Evolutionary conservation across 2,329 filamentous ascomycete species (phyloP).

Genomic region (Alternaria infectoria): DNA sequence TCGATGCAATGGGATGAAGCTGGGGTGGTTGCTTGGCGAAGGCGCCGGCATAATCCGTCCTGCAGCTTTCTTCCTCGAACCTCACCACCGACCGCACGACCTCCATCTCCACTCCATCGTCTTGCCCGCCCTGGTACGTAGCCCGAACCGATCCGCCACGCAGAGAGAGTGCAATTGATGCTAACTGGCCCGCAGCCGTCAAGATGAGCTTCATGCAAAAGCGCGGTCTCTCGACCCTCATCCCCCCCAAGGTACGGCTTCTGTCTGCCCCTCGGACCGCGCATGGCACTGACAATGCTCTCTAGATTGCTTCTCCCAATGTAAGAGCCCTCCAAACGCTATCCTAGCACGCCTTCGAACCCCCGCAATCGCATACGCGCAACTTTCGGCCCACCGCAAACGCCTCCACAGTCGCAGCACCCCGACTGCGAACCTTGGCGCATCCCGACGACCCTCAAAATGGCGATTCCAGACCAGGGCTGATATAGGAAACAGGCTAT

Average conservation of each 20-base stretch:
- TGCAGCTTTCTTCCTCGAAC: conserved; percentile 40
- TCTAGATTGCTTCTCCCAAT: conserved; percentile 80
- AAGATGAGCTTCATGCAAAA: conserved; percentile 93
- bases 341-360: conserved; percentile 16
- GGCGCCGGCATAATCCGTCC: conserved; percentile 33
- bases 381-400: conserved; percentile 22
- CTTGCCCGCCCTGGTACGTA: conserved; percentile 46
- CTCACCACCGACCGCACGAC: conserved; percentile 37
- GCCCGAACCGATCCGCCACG: conserved; percentile 11
- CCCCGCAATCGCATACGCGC: conserved; percentile 7
- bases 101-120: conserved; percentile 44
- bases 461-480: conserved; percentile 6
- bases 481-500: conserved; percentile 71
- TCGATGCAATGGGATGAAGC: conserved; percentile 32
- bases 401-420: conserved; percentile 11
- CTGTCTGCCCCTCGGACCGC: conserved; percentile 10
- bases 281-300: conserved; percentile 46
- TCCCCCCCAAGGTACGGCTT: conserved; percentile 89
- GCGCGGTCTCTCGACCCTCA: conserved; percentile 95
- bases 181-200: conserved; percentile 52
- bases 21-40: conserved; percentile 21
- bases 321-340: conserved; percentile 61
- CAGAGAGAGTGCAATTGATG: conserved; percentile 36
- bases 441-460: background rate
- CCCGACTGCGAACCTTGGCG: background rate